phyloP scores from a whole-genome alignment of 768 basidiomycete species.

The Tricholoma matsutake region DNA sequence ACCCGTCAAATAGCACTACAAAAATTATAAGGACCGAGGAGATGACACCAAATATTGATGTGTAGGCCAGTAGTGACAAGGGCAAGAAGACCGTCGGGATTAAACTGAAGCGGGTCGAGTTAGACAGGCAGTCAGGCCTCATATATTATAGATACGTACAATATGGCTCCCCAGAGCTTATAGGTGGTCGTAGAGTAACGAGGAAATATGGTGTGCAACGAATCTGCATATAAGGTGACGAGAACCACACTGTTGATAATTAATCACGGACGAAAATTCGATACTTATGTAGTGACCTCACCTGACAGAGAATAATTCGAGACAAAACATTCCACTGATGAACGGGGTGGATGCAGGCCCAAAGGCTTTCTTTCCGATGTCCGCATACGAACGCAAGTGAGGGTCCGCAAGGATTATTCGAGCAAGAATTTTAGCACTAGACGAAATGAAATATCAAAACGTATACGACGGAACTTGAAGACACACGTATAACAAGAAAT shows the following conservation, averaged over 20 bases:
- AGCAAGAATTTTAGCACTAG: slow-evolving; percentile 32
- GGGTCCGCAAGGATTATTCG: slow-evolving; percentile 68
- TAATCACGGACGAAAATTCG: background rate
- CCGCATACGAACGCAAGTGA: slow-evolving; percentile 76
- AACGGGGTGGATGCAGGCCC: slow-evolving; percentile 65
- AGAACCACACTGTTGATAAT: slow-evolving; percentile 61
- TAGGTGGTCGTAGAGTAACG: slow-evolving; percentile 63
- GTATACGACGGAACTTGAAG: background rate
- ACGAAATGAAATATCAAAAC: background rate
- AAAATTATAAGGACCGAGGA: slow-evolving; percentile 73
- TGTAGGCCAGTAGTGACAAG: slow-evolving; percentile 80
- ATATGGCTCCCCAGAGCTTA: slow-evolving; percentile 67
- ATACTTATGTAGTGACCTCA: slow-evolving; percentile 24
- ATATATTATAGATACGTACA: slow-evolving; percentile 44
- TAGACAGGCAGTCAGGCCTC: background rate
- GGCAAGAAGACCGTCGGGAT: slow-evolving; percentile 86
- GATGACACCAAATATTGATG: slow-evolving; percentile 81
- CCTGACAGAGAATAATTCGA: slow-evolving; percentile 86
- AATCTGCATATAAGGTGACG: slow-evolving; percentile 89
- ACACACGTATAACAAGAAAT: slow-evolving; percentile 89
- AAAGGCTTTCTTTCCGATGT: slow-evolving; percentile 88
- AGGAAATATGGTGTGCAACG: slow-evolving; percentile 72
- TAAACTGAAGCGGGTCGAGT: slow-evolving; percentile 43
- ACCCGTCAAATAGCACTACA: slow-evolving; percentile 81
- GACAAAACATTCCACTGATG: slow-evolving; percentile 74